These are phyloP conservation scores for Aspergillus tanneri DNA, from an alignment of 2,329 filamentous ascomycete species.

Conservation along the genomic window DNA sequence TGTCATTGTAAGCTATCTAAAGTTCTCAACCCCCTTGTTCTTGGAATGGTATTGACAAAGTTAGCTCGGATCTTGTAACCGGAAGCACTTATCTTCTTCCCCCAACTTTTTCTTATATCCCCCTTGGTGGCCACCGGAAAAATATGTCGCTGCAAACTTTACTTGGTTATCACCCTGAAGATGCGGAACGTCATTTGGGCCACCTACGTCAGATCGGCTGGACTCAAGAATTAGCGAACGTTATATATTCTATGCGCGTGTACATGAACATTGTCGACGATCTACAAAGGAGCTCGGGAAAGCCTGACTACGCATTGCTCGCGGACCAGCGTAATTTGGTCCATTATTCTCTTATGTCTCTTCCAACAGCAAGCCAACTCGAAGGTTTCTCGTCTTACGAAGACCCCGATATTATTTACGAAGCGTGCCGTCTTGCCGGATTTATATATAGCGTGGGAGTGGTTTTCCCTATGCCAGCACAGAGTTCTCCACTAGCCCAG, in stretches of 20 bases:
- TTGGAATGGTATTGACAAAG: background rate
- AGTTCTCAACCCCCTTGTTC: no score
- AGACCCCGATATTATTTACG: constrained; percentile 30
- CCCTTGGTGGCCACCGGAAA: constrained; percentile 21
- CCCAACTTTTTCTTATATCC: constrained; percentile 30
- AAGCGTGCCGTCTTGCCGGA: constrained; percentile 37
- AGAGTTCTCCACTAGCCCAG: constrained; percentile 35
- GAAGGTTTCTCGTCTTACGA: constrained; percentile 18
- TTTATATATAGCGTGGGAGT: constrained; percentile 41
- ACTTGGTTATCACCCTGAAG: constrained; percentile 26
- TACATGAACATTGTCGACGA: constrained; percentile 33
- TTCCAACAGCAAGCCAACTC: constrained; percentile 29
- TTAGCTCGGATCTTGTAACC: constrained; percentile 31
- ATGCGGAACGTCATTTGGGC: constrained; percentile 28
- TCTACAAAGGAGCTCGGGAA: constrained; percentile 14
- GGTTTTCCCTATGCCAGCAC: constrained; percentile 41
- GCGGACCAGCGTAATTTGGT: constrained; percentile 42
- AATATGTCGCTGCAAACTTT: constrained; percentile 24
- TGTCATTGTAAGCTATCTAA: constrained; percentile 37
- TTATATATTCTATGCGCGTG: constrained; percentile 31
- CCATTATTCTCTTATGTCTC: constrained; percentile 36
- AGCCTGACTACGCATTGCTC: constrained; percentile 26
- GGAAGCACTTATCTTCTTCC: constrained; percentile 23
- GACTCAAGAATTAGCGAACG: constrained; percentile 30
- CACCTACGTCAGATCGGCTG: constrained; percentile 26